Conservation (phyloP, 225 moss, liverwort and hornwort genomes). For the Straminergon stramineum region DNA sequence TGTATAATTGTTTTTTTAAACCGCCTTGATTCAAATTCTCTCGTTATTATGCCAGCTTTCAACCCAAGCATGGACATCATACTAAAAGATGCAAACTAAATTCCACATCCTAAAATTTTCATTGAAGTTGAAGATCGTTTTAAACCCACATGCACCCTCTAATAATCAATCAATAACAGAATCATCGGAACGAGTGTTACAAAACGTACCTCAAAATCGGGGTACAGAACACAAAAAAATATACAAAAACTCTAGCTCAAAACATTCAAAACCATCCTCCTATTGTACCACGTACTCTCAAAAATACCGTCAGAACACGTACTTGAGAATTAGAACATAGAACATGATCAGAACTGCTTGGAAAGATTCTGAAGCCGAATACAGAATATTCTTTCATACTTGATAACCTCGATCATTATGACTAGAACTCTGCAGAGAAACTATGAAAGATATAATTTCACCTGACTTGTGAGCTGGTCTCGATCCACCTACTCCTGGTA, state of each 20-base stretch:
- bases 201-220: neutral
- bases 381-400: no score
- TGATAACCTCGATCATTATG: neutral
- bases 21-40: neutral
- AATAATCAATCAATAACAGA: neutral
- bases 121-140: neutral
- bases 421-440: neutral
- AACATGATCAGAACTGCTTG: neutral
- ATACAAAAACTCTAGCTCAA: neutral
- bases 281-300: neutral
- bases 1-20: neutral
- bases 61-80: neutral
- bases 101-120: neutral
- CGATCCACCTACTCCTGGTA: neutral
- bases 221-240: neutral
- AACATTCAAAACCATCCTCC: neutral
- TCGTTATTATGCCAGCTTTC: neutral
- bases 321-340: neutral
- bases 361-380: neutral
- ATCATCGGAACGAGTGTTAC: neutral
- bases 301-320: neutral
- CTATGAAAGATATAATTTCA: neutral
- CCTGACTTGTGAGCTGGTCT: neutral
- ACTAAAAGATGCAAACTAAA: neutral
- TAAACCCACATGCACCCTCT: neutral